phyloP scores from a whole-genome alignment of 352 stramenopile species.

The Peronospora belbahrii region DNA sequence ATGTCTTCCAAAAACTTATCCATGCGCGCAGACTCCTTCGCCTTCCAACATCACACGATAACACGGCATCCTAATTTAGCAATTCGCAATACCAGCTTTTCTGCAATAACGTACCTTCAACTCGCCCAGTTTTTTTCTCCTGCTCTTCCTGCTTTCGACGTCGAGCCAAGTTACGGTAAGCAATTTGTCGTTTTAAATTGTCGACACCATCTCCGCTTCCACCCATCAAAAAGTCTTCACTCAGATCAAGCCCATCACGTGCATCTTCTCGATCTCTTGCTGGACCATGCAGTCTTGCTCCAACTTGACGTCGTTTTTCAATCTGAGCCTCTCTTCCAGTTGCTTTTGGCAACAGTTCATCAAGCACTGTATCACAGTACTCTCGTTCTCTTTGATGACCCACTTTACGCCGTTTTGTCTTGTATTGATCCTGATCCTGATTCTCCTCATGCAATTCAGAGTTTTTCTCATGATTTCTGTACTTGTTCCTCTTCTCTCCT shows the following conservation, averaged over 20 bases:
- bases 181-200: constrained; percentile 38
- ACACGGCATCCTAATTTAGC: not conserved
- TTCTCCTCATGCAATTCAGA: too few species aligned
- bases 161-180: constrained; percentile 30
- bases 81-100: not conserved
- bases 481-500: too few species aligned
- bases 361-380: constrained; percentile 38
- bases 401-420: constrained; percentile 17
- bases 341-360: constrained; percentile 53
- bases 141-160: constrained; percentile 33
- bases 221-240: constrained; percentile 65
- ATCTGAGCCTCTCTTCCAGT: constrained; percentile 58
- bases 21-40: constrained; percentile 63
- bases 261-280: constrained; percentile 52
- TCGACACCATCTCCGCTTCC: constrained; percentile 7
- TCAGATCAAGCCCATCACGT: constrained; percentile 58
- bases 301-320: constrained; percentile 44
- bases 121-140: constrained; percentile 27
- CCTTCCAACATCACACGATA: constrained; percentile 22
- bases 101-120: constrained; percentile 25
- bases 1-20: constrained; percentile 72
- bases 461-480: constrained; percentile 16
- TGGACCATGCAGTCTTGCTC: constrained; percentile 43
- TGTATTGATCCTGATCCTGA: too few species aligned
- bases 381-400: constrained; percentile 33